Percentiles rank a stretch among this genome's conserved stretches.
These are phyloP conservation scores for Tephrocybe sp. DNA, from an alignment of 768 basidiomycete genomes.

Conservation along the genomic window DNA sequence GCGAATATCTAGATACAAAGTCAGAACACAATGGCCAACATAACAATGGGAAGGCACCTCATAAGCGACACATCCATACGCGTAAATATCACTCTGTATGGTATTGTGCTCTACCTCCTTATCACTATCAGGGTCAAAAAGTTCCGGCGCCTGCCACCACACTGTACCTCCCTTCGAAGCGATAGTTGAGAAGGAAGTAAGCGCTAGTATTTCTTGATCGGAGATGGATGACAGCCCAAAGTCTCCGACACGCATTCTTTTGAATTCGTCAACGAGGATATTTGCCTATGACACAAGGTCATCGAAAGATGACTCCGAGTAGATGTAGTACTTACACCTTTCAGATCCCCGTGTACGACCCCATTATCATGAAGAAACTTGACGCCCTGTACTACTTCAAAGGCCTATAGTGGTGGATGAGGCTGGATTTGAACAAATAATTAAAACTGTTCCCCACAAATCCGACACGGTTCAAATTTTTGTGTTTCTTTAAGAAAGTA, in stretches of 20 bases:
- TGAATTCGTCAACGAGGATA: slow-evolving; percentile 19
- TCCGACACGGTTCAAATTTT: slow-evolving; percentile 13
- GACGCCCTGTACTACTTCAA: slow-evolving; percentile 22
- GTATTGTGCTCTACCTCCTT: slow-evolving; percentile 4
- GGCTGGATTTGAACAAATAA: not conserved
- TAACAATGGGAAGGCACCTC: slow-evolving; percentile 17
- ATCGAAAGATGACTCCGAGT: not conserved
- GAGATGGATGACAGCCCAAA: slow-evolving; percentile 21
- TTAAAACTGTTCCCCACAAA: not conserved
- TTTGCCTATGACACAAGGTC: slow-evolving; percentile 16
- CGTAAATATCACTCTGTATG: slow-evolving; percentile 24
- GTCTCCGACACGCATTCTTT: slow-evolving; percentile 22
- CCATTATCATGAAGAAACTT: slow-evolving; percentile 20
- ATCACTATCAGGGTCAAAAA: slow-evolving; percentile 6
- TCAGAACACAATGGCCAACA: not conserved
- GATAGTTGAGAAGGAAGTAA: slow-evolving; percentile 10
- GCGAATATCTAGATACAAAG: not conserved
- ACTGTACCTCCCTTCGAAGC: slow-evolving; percentile 15
- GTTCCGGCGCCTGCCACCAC: slow-evolving; percentile 25
- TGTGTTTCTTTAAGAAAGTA: slow-evolving; percentile 22
- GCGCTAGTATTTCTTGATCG: slow-evolving; percentile 13
- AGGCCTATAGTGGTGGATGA: not conserved
- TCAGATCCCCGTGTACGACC: slow-evolving; percentile 27
- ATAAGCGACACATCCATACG: slow-evolving; percentile 24
- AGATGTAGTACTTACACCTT: slow-evolving; percentile 16